Conservation (phyloP, 2,329 filamentous ascomycete species). For the Acephala macrosclerotiorum region DNA sequence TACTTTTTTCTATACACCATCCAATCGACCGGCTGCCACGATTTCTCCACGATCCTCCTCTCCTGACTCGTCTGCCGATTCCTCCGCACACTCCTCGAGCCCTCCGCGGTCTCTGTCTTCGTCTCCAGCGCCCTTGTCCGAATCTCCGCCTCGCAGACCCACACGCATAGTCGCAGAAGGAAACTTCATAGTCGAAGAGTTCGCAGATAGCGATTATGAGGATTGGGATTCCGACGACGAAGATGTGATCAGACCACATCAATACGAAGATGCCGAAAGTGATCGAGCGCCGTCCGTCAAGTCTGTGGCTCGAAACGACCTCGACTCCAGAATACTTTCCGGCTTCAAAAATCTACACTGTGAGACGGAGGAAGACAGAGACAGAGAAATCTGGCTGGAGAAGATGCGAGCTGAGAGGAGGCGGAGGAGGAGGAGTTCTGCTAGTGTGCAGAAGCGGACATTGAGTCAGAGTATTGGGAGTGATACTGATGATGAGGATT, state of each 20-base stretch:
- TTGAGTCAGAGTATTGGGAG: slow-evolving; percentile 44
- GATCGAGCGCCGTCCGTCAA: slow-evolving; percentile 36
- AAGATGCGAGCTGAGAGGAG: slow-evolving; percentile 35
- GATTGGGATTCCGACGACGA: slow-evolving; percentile 40
- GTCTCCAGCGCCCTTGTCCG: slow-evolving; percentile 26
- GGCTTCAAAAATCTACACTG: slow-evolving; percentile 36
- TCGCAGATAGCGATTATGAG: slow-evolving; percentile 40
- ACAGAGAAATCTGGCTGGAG: slow-evolving; percentile 39
- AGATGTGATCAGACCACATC: slow-evolving; percentile 39
- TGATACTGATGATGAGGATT: slow-evolving; percentile 45
- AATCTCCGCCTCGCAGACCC: slow-evolving; percentile 24
- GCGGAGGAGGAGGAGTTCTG: slow-evolving; percentile 40
- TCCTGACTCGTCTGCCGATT: slow-evolving; percentile 42
- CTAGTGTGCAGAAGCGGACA: slow-evolving; percentile 43
- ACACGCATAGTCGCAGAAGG: slow-evolving; percentile 32
- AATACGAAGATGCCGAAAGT: slow-evolving; percentile 45
- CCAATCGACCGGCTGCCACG: slow-evolving; percentile 44
- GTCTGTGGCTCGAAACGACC: slow-evolving; percentile 27
- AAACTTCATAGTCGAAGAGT: slow-evolving; percentile 44
- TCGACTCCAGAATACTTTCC: slow-evolving; percentile 33
- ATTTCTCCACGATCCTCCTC: slow-evolving; percentile 50
- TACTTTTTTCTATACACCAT: slow-evolving; percentile 45
- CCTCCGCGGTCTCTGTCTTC: slow-evolving; percentile 41
- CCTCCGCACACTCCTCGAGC: slow-evolving; percentile 37
- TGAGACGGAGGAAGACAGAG: slow-evolving; percentile 31